Conservation (phyloP, 176 grass and related monocot genomes). For the Musa troglodytarum region DNA sequence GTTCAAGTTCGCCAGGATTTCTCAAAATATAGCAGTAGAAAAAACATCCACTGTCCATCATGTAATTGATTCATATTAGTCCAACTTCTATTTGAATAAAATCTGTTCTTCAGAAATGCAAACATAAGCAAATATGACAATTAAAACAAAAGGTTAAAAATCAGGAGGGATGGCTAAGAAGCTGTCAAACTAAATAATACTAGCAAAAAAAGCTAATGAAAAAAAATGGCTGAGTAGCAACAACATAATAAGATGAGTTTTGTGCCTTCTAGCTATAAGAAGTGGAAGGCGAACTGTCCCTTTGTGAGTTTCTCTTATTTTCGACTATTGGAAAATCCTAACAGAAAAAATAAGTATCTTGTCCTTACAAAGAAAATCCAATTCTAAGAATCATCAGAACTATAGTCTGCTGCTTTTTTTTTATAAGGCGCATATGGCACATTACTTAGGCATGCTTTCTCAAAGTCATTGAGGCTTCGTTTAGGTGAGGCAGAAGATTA, state of each 20-base stretch:
- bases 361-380: neutral
- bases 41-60: slow-evolving; percentile 33
- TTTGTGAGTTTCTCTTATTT: neutral
- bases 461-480: neutral
- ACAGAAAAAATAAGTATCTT: neutral
- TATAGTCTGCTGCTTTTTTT: neutral
- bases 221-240: neutral
- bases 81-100: slow-evolving; percentile 11
- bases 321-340: neutral
- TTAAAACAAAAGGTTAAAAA: neutral
- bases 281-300: neutral
- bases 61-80: slow-evolving; percentile 57
- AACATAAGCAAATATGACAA: neutral
- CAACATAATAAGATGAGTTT: neutral
- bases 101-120: neutral
- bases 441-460: neutral
- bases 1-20: slow-evolving; percentile 53
- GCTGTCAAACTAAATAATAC: neutral
- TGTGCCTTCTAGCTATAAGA: neutral
- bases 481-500: neutral
- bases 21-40: slow-evolving; percentile 56
- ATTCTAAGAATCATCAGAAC: neutral
- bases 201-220: neutral
- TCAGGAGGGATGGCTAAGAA: neutral
- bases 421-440: neutral